Base-by-base conservation (phyloP, 2,329 filamentous ascomycete species). In the Fusarium nematophilum region DNA sequence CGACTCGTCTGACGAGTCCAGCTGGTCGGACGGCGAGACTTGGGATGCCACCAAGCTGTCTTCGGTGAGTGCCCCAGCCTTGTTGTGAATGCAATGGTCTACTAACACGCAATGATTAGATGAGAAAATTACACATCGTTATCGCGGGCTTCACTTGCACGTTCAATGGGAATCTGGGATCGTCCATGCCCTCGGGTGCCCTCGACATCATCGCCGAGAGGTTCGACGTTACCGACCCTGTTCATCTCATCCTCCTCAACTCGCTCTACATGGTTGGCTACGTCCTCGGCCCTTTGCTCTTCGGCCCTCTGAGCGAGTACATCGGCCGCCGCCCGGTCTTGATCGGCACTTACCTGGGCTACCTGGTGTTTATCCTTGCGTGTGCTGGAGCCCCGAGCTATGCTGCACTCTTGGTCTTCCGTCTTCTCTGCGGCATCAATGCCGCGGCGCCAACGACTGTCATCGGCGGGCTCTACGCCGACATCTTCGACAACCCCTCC, bases 361-460 rank as follows among this genome's bases (percentile, higher is more conserved):
- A 75, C 37, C 44, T 74, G 5, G 29, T 72, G 36, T 75, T 75
- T 50, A 74, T 72, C 62, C 56, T 74, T 3, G 65, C 70, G 30
- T 73, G 69, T 36, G 78, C 78, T 10, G 78, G 73, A 2, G 72
- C 79, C 1, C 71, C 79, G 5, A 80, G 76, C 51, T 81, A 80
- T 26, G 53, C 71, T 26, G 77, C 74, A 0, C 66, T 83, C 9
- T 73, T 82, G 36, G 58, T 81, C 25, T 73, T 82, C 34, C 75
- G 81, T 4, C 55, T 75, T 1, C 56, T 75, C 10, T 67, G 69
- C 11, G 73, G 73, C 13, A 58, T 75, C 53, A 71, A 68, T 14
- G 73, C 73, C 8, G 72, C 73, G 0, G 73, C 73, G 6, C 73
- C 73, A 6, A 75, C 72, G 1, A 72, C 72, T 3, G 69, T 75